Percentiles rank a stretch among this genome's conserved stretches.
Evolutionary conservation across 2,329 filamentous ascomycete species (phyloP).

Genomic region (Arthrinium puccinioides): DNA sequence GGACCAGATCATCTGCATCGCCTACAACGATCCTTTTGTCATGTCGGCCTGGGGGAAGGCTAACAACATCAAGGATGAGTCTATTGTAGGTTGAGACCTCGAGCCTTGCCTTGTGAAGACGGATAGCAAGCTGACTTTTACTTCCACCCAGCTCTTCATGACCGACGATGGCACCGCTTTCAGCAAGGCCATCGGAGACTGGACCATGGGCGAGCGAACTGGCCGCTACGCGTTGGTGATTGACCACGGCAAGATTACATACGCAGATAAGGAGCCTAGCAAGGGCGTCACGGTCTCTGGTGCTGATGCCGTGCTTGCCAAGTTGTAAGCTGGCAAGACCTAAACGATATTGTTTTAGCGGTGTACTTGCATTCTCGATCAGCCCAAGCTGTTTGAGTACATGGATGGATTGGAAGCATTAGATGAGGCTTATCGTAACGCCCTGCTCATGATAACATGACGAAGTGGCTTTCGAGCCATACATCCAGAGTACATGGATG

Average conservation of each 20-base stretch:
- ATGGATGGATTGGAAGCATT: no score
- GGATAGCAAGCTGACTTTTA: neutral
- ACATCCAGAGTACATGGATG: no score
- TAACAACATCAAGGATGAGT: constrained; percentile 64
- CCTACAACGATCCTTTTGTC: constrained; percentile 75
- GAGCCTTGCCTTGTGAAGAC: no score
- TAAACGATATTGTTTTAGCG: no score
- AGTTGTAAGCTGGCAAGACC: constrained; percentile 4
- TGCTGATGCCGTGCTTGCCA: constrained; percentile 37
- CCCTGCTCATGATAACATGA: no score
- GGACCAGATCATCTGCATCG: constrained; percentile 71
- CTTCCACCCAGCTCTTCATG: constrained; percentile 53
- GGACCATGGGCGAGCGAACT: constrained; percentile 57
- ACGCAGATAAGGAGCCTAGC: constrained; percentile 63
- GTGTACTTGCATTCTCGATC: no score
- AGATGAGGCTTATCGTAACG: no score
- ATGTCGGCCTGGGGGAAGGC: constrained; percentile 87
- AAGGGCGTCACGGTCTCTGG: constrained; percentile 38
- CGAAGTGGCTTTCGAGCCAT: no score
- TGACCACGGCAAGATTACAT: constrained; percentile 73
- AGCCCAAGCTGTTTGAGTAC: no score
- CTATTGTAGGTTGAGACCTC: constrained; percentile 31
- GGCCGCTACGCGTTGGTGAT: constrained; percentile 70
- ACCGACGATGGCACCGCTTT: constrained; percentile 61
- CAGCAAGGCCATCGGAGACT: constrained; percentile 67